Percentiles rank a stretch among this genome's conserved stretches.
These are phyloP conservation scores for Acrodontium crateriforme DNA, from an alignment of 2,329 filamentous ascomycete genomes.

Conservation along the genomic window DNA sequence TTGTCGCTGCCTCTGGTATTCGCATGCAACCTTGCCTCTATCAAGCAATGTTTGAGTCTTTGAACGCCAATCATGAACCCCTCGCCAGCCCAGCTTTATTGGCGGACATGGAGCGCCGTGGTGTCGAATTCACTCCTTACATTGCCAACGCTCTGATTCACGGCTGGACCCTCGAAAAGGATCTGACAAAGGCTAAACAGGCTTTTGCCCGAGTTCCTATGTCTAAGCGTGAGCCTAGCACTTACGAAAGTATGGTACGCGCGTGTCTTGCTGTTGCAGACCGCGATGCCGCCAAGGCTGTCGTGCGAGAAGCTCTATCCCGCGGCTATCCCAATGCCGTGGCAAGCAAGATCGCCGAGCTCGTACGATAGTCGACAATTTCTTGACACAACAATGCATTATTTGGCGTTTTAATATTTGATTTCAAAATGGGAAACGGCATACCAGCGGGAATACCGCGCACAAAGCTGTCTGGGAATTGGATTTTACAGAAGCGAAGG, in stretches of 20 bases:
- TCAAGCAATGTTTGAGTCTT: slow-evolving; percentile 90
- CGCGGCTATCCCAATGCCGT: slow-evolving; percentile 86
- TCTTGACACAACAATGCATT: too few species aligned
- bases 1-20: slow-evolving; percentile 56
- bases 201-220: slow-evolving; percentile 70
- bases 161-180: slow-evolving; percentile 77
- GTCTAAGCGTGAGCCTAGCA: slow-evolving; percentile 82
- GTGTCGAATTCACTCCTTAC: slow-evolving; percentile 83
- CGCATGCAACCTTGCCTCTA: slow-evolving; percentile 74
- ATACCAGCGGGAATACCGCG: too few species aligned
- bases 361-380: slow-evolving; percentile 43
- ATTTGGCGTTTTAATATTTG: too few species aligned
- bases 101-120: slow-evolving; percentile 55
- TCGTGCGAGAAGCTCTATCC: slow-evolving; percentile 81
- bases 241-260: slow-evolving; percentile 96
- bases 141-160: slow-evolving; percentile 98
- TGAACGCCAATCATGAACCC: slow-evolving; percentile 89
- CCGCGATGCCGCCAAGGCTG: slow-evolving; percentile 57
- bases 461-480: too few species aligned
- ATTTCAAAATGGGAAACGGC: too few species aligned
- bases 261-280: slow-evolving; percentile 79
- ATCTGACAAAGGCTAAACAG: slow-evolving; percentile 62
- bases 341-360: slow-evolving; percentile 81
- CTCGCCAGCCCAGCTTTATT: slow-evolving; percentile 55
- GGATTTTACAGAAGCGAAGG: too few species aligned